Evolutionary conservation across 176 grass and related monocot genomes (phyloP).

Genomic region (Aegilops umbellulata): DNA sequence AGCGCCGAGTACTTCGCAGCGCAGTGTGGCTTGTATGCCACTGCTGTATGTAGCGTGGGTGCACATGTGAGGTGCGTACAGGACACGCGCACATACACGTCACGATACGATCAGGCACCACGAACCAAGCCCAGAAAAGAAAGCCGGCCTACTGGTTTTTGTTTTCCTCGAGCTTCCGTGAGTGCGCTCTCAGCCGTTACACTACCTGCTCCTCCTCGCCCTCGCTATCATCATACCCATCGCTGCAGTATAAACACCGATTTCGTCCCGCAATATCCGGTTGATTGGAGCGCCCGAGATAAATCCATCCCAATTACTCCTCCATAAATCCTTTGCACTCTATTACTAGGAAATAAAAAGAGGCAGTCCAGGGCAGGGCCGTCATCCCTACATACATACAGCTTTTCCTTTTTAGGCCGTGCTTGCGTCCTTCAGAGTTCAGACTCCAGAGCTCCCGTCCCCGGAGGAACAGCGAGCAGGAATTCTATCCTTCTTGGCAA

Average conservation of each 20-base stretch:
- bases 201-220: not conserved
- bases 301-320: not conserved
- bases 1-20: too few species aligned
- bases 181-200: not conserved
- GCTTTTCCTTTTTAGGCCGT: conserved; percentile 13
- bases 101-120: too few species aligned
- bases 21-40: too few species aligned
- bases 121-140: not conserved
- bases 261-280: not conserved
- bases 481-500: not conserved
- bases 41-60: not conserved
- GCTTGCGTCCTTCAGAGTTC: not conserved
- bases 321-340: not conserved
- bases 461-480: not conserved
- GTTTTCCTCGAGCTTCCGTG: not conserved
- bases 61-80: not conserved
- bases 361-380: not conserved
- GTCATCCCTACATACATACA: not conserved
- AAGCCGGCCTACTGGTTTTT: not conserved
- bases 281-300: not conserved
- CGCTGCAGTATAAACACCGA: not conserved
- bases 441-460: conserved; percentile 7
- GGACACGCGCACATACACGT: not conserved
- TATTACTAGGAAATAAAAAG: not conserved
- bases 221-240: not conserved